A percentile compares a stretch with the other conserved stretches of the same genome.
phyloP scores from a whole-genome alignment of 352 stramenopile genomes.

The Phytophthora sansomeana region DNA sequence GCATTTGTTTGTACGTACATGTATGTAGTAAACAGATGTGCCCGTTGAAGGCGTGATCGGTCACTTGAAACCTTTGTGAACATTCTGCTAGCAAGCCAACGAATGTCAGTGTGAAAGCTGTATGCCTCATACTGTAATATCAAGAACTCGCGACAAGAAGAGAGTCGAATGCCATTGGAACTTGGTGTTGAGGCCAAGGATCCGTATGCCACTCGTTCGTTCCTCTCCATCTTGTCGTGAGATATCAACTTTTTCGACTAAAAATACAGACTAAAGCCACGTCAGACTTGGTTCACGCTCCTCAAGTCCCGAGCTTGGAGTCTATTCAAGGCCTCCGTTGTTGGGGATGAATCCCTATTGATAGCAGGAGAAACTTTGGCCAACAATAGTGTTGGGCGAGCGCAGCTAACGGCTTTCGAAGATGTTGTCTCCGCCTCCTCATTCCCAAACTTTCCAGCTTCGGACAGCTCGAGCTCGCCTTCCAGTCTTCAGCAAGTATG shows the following conservation, averaged over 20 bases:
- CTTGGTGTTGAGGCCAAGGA: too few species aligned
- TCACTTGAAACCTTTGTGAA: too few species aligned
- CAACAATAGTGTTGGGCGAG: conserved; percentile 24
- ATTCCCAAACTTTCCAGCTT: conserved; percentile 43
- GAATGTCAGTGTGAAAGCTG: too few species aligned
- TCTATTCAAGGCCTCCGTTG: too few species aligned
- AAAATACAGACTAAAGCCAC: conserved; percentile 12
- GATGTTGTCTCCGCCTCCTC: conserved; percentile 12
- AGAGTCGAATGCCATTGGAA: too few species aligned
- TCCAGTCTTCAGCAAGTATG: conserved; percentile 24
- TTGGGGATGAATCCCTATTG: conserved; percentile 24
- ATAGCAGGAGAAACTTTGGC: conserved; percentile 16
- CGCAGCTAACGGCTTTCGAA: conserved; percentile 17
- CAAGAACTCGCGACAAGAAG: too few species aligned
- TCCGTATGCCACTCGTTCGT: background rate
- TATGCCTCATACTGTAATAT: too few species aligned
- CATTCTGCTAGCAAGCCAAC: too few species aligned
- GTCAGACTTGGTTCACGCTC: conserved; percentile 10
- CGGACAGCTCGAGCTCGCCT: conserved; percentile 1
- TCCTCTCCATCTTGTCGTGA: background rate
- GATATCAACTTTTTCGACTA: conserved; percentile 2
- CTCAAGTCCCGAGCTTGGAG: conserved; percentile 1
- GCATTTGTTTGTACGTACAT: background rate
- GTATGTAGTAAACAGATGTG: too few species aligned
- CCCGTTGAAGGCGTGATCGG: too few species aligned